Base-by-base conservation (phyloP, 805 yeast genomes). In the Candida nitratophila region DNA sequence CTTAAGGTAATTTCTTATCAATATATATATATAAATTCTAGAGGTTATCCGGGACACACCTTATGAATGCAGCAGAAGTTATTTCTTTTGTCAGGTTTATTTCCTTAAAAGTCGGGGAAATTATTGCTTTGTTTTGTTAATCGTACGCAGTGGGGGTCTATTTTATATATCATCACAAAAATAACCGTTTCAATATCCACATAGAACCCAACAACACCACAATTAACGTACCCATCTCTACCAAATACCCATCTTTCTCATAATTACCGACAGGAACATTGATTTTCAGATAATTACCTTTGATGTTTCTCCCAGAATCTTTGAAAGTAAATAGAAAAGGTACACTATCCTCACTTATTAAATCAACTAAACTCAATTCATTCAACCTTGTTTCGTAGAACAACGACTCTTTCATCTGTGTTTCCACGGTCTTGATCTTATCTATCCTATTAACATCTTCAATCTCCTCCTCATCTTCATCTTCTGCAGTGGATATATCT, bases 351-450 rank as follows among this genome's bases (percentile, higher is more conserved):
- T 20, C 27, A 15, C 45, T 24, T 10, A 42, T 47, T n/a, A 33
- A 22, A 11, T 29, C 32, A 7, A 14, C 32, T 4, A 51, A 32
- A 29, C 48, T 48, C 20, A 50, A 56, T 20, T 50, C 40, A 14
- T 52, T 54, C 22, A 58, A 44, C 15, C 54, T 43, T 11, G 48
- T 43, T 20, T 55, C 55, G 39, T 52, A 51, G 33, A 54, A 47
- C n/a, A 60, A 49, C 16, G 60, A 58, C 8, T 44, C 43, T 8
- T 36, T 35, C 12, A 56, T 42, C 40, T 46, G 37, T 12, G 24
- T 15, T 4, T 40, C 45, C 19, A 40, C n/a, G 3, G 32, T 14
- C 6, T 32, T 14, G n/a, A 32, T 22, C 24, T 5, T 30, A 17
- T 34, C 37, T n/a, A 34, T 34, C n/a, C 19, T 17, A 22, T 27